phyloP scores from a whole-genome alignment of 805 yeast species.

The Hanseniaspora lindneri region DNA sequence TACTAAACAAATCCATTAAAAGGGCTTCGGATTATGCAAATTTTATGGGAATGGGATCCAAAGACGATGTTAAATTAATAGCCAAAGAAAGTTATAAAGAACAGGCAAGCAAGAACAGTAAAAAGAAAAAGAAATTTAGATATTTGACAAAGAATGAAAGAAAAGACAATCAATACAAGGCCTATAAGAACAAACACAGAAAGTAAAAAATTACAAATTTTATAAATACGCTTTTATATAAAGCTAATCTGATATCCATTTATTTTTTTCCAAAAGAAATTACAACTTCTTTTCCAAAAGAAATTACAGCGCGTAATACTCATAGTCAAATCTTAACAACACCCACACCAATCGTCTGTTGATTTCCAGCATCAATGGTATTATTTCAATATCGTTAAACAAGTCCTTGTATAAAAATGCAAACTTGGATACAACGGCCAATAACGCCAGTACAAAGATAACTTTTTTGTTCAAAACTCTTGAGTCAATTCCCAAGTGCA shows the following conservation, averaged over 20 bases:
- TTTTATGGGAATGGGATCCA: conserved; percentile 42
- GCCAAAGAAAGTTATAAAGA: conserved; percentile 14
- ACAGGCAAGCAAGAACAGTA: conserved; percentile 20
- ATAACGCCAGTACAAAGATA: conserved; percentile 37
- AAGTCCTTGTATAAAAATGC: conserved; percentile 43
- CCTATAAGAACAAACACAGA: conserved; percentile 31
- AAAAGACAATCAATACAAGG: conserved; percentile 42
- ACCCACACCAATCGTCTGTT: conserved; percentile 86
- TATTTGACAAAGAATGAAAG: conserved; percentile 76
- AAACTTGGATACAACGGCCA: conserved; percentile 59
- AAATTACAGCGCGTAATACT: conserved; percentile 31
- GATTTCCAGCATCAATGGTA: conserved; percentile 62
- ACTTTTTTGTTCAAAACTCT: conserved; percentile 33
- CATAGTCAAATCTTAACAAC: conserved; percentile 70
- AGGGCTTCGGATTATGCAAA: conserved; percentile 78
- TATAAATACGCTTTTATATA: background rate
- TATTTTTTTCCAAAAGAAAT: background rate
- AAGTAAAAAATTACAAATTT: conserved; percentile 16
- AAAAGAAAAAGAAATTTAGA: conserved; percentile 70
- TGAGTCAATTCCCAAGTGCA: conserved; percentile 35
- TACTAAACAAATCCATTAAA: conserved; percentile 60
- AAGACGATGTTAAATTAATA: conserved; percentile 25
- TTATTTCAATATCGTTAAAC: conserved; percentile 37
- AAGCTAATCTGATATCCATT: background rate
- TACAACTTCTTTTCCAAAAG: background rate